phyloP scores from a whole-genome alignment of 768 basidiomycete genomes.

The Suillus cothurnatus region DNA sequence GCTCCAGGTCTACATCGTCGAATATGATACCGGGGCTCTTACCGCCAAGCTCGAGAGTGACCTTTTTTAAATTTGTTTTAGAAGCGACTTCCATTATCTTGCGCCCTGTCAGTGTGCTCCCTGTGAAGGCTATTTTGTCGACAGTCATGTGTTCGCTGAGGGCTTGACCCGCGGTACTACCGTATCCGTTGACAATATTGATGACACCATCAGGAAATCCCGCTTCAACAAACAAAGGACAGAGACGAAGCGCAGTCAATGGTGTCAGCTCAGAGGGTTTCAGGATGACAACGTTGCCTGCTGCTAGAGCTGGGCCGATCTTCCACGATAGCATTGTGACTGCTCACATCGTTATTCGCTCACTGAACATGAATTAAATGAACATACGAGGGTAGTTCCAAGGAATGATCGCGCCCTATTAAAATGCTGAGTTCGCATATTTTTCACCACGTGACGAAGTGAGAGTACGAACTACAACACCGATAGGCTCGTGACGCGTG shows the following conservation, averaged over 20 bases:
- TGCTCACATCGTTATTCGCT: background rate
- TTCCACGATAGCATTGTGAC: constrained; percentile 31
- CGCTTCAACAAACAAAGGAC: constrained; percentile 52
- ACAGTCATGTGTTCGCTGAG: constrained; percentile 58
- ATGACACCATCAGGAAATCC: constrained; percentile 67
- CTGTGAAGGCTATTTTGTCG: constrained; percentile 75
- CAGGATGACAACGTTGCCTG: constrained; percentile 61
- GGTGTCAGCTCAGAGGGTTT: constrained; percentile 73
- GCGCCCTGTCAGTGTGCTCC: constrained; percentile 65
- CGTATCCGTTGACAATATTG: constrained; percentile 61
- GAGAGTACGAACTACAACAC: constrained; percentile 42
- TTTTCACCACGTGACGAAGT: constrained; percentile 15
- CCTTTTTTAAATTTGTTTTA: constrained; percentile 66
- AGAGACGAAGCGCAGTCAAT: constrained; percentile 50
- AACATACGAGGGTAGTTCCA: constrained; percentile 62
- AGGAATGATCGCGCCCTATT: constrained; percentile 55
- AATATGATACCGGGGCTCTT: constrained; percentile 65
- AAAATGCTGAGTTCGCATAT: background rate
- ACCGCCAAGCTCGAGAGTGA: constrained; percentile 77
- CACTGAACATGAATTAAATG: background rate
- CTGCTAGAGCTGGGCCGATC: constrained; percentile 63
- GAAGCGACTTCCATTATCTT: constrained; percentile 66
- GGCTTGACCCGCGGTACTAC: constrained; percentile 54
- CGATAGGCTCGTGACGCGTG: constrained; percentile 70
- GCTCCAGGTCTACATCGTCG: constrained; percentile 60